phyloP scores from a whole-genome alignment of 345 rosid species.

The Passiflora organensis region DNA sequence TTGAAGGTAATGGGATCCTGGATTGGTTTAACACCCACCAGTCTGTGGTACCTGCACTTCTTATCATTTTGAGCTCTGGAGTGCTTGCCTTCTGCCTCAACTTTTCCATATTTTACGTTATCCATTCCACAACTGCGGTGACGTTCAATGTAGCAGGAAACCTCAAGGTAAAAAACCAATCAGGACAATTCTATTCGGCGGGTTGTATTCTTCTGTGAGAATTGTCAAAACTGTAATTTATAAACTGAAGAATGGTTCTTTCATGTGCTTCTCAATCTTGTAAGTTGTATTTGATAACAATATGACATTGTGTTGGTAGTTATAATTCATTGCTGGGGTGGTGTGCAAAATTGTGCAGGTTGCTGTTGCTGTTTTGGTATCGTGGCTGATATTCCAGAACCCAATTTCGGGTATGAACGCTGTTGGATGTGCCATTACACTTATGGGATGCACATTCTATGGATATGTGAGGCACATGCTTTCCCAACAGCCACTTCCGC shows the following conservation, averaged over 20 bases:
- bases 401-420: slow-evolving; percentile 88
- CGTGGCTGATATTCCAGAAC: slow-evolving; percentile 89
- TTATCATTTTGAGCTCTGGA: slow-evolving; percentile 84
- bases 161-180: slow-evolving; percentile 72
- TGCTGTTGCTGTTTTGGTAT: slow-evolving; percentile 87
- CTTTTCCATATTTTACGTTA: slow-evolving; percentile 96
- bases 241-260: too few species aligned
- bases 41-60: slow-evolving; percentile 44
- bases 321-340: too few species aligned
- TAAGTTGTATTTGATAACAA: too few species aligned
- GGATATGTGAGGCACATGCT: slow-evolving; percentile 90
- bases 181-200: not conserved
- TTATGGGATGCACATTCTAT: slow-evolving; percentile 87
- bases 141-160: slow-evolving; percentile 99
- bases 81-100: slow-evolving; percentile 93
- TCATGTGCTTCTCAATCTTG: too few species aligned
- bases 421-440: slow-evolving; percentile 88
- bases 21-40: slow-evolving; percentile 70
- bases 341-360: slow-evolving; percentile 42
- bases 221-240: too few species aligned
- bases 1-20: slow-evolving; percentile 79
- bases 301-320: too few species aligned
- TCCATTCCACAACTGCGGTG: slow-evolving; percentile 99
- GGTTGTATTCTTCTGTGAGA: too few species aligned
- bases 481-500: slow-evolving; percentile 56